A percentile compares a stretch with the other conserved stretches of the same genome.
Evolutionary conservation across 73 alveolate genomes (phyloP).

Genomic region (Diophrys appendiculata): DNA sequence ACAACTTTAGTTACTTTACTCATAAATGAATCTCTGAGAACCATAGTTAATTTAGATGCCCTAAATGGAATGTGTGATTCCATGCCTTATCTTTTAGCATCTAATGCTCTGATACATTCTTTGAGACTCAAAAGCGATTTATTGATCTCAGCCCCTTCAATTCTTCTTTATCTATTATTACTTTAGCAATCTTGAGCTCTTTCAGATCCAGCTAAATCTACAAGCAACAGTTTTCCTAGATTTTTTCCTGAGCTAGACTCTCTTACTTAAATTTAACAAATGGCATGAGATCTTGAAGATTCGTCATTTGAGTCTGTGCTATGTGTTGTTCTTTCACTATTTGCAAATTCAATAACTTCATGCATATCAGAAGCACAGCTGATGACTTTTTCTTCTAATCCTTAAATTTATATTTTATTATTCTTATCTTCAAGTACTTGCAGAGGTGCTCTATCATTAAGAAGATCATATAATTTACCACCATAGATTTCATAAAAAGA

Average conservation of each 20-base stretch:
- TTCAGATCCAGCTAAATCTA: constrained; percentile 88
- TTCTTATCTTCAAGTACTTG: constrained; percentile 89
- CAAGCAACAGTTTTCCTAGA: constrained; percentile 68
- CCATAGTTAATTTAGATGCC: constrained; percentile 97
- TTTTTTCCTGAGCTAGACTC: constrained; percentile 62
- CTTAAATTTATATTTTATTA: constrained; percentile 75
- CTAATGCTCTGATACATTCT: constrained; percentile 98
- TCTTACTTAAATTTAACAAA: constrained; percentile 63
- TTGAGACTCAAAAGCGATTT: constrained; percentile 94
- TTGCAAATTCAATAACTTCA: constrained; percentile 69
- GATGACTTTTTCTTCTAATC: constrained; percentile 73
- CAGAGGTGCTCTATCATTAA: constrained; percentile 81
- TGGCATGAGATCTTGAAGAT: constrained; percentile 80
- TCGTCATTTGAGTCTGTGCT: constrained; percentile 79
- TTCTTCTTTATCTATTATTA: constrained; percentile 71
- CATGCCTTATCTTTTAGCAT: constrained; percentile 49
- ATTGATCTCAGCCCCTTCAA: constrained; percentile 99
- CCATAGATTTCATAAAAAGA: constrained; percentile 95
- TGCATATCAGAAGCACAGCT: constrained; percentile 67
- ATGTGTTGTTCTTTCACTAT: constrained; percentile 85
- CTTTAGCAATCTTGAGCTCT: constrained; percentile 92
- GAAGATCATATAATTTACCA: constrained; percentile 91
- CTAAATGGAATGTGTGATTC: constrained; percentile 98
- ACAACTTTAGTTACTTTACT: constrained; percentile 87
- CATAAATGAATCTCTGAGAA: constrained; percentile 94